A percentile compares a stretch with the other conserved stretches of the same genome.
phyloP scores from a whole-genome alignment of 2,329 filamentous ascomycete genomes.

The Chaetomium globosum region DNA sequence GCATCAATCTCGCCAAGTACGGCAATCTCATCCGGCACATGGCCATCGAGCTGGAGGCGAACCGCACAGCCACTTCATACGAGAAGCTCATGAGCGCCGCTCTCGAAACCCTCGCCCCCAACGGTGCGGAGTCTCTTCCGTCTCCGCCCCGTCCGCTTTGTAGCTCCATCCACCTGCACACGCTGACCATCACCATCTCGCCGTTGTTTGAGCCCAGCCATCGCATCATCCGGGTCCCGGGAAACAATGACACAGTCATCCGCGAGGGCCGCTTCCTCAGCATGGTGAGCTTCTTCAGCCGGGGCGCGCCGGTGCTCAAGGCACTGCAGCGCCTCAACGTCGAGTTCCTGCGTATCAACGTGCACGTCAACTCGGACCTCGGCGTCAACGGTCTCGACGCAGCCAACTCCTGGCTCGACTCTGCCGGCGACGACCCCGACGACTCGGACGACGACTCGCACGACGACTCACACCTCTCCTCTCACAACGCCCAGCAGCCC shows the following conservation, averaged over 20 bases:
- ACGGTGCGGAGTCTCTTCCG: not conserved
- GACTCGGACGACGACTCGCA: constrained; percentile 15
- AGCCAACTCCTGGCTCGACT: not conserved
- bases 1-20: constrained; percentile 45
- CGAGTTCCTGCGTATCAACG: constrained; percentile 32
- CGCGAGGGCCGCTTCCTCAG: constrained; percentile 19
- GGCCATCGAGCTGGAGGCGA: constrained; percentile 49
- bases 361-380: constrained; percentile 30
- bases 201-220: constrained; percentile 3
- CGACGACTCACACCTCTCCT: not conserved
- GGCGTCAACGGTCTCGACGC: not conserved
- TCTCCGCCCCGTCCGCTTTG: constrained; percentile 30
- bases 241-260: not conserved
- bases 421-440: not conserved
- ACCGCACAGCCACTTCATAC: constrained; percentile 41
- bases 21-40: constrained; percentile 48
- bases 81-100: constrained; percentile 30
- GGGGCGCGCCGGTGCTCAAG: constrained; percentile 14
- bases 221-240: not conserved
- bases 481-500: not conserved
- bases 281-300: constrained; percentile 26
- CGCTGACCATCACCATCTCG: constrained; percentile 48
- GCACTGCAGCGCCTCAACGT: constrained; percentile 31
- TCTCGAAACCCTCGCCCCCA: constrained; percentile 21
- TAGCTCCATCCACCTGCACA: constrained; percentile 41